Percentiles rank a stretch among this genome's conserved stretches.
Conservation (phyloP, 2,329 filamentous ascomycete species). For the Beauveria pseudobassiana region DNA sequence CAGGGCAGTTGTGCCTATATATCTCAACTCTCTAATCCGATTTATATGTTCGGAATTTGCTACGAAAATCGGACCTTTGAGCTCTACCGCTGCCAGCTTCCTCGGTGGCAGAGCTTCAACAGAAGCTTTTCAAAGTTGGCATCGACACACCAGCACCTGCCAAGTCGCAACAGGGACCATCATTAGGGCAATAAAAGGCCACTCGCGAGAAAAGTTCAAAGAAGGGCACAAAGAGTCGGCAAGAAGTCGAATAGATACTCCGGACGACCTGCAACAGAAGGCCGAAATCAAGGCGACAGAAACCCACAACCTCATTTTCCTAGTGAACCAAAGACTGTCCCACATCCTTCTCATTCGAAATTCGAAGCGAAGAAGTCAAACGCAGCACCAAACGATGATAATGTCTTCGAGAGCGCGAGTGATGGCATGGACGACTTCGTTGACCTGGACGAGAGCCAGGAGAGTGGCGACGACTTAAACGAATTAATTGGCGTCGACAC, state of each 20-base stretch:
- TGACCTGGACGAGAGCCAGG: constrained; percentile 16
- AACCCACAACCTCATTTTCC: background rate
- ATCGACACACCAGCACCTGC: constrained; percentile 21
- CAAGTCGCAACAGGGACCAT: constrained; percentile 12
- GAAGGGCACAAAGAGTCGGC: constrained; percentile 56
- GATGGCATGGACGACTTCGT: background rate
- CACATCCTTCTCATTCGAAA: background rate
- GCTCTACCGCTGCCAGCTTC: constrained; percentile 16
- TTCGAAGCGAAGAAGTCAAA: background rate
- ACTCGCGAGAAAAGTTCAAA: constrained; percentile 51
- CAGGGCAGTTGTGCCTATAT: background rate
- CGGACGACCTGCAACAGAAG: constrained; percentile 7
- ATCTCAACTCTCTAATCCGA: background rate
- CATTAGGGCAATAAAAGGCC: constrained; percentile 15
- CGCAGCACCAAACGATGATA: background rate
- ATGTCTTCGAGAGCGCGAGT: background rate
- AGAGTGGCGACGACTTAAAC: constrained; percentile 18
- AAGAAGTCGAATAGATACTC: constrained; percentile 43
- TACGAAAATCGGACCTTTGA: background rate
- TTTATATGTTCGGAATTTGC: background rate
- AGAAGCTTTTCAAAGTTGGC: constrained; percentile 32
- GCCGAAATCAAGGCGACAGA: constrained; percentile 14
- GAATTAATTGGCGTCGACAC: constrained; percentile 17
- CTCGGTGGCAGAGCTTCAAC: constrained; percentile 27
- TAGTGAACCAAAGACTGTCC: constrained; percentile 5